Base-by-base conservation (phyloP, 2,329 filamentous ascomycete genomes). In the Clonostachys byssicola region DNA sequence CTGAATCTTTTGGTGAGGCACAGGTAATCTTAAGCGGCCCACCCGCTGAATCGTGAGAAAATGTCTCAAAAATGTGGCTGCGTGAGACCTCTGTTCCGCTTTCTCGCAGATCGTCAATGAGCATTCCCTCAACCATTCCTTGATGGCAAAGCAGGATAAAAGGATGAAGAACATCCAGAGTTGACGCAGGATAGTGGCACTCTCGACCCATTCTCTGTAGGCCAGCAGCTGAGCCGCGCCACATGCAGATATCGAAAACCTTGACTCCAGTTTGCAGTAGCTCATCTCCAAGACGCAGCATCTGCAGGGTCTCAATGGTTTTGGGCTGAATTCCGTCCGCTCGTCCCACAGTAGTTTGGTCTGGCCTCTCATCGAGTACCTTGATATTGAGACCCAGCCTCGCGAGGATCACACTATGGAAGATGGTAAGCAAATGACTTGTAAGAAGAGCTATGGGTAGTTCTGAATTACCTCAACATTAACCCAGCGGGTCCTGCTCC, bases 301-400 rank as follows among this genome's bases (percentile, higher is more conserved):
- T 51, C 81, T 78, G 56, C 89, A 78, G 36, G 0, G 86, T 90
- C 68, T 90, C 86, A 56, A 91, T 88, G 1, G 85, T 86, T 66
- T 90, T 90, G 41, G 86, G 86, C 58, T 90, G 86, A 45, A 90
- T 70, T 39, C 86, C 86, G 62, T 90, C 87, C 51, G 85, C 85
- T 61, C 75, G 77, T 56, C 86, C 86, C 8, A 83, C 84, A 7
- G 80, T 73, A 2, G 87, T 91, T 57, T 81, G 81, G 56, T 86
- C 79, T 34, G 78, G 71, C 52, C 86, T 71, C 59, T 89, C 84
- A 66, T 90, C 87, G 43, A 89, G 72, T 41, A 89, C 74, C 39
- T 77, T 74, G 4, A 80, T 75, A 47, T 80, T 80, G 56, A 89
- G 80, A 13, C 85, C 86, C 56, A 80, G 87, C 9, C 85, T 75